Base-by-base conservation (phyloP, 352 stramenopile genomes). In the Phytophthora capsici region DNA sequence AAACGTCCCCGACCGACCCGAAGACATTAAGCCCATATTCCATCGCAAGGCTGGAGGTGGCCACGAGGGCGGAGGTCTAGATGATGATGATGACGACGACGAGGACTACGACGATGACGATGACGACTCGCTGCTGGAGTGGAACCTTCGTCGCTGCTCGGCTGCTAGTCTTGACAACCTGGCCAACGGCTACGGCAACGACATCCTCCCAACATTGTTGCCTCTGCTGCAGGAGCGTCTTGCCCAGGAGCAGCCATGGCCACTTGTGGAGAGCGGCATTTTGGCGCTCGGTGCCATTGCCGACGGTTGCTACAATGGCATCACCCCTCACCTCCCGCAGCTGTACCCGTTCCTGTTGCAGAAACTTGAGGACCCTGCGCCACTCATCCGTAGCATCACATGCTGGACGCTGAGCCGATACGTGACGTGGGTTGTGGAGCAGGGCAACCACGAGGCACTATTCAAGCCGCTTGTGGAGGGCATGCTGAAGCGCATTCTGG, bases 361-460 rank as follows among this genome's bases (percentile, higher is more conserved):
- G 70, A 94, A 98, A 64, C 82, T 99, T 32, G 86, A 95, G 9
- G 89, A 94, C 54, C 75, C 86, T 3, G 73, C 81, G 34, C 95
- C 96, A 23, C 86, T 98, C 45, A 89, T 99, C 46, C 86, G 93
- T 45, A 96, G 88, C 71, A 98, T 98, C 73, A 95, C 93, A 53
- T 97, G 93, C 62, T 99, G 96, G 96, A 98, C 95, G 26, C 70
- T 98, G 17, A 96, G 90, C 26, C 80, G 95, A 22, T 99, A 98
- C 74, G 81, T 82, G 10, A 82, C 82, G 49, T 99, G 95, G 94
- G 89, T 93, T 0, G 90, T 98, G 10, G 90, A 97, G 56, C 91
- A 98, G 65, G 78, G 90, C 41, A 85, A 98, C 66, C 89, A 88
- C 50, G 91, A 94, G 17, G 38, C 57, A 41, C 65, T 93, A 17